phyloP scores from a whole-genome alignment of 345 rosid genomes.

The Rubroshorea leprosula region DNA sequence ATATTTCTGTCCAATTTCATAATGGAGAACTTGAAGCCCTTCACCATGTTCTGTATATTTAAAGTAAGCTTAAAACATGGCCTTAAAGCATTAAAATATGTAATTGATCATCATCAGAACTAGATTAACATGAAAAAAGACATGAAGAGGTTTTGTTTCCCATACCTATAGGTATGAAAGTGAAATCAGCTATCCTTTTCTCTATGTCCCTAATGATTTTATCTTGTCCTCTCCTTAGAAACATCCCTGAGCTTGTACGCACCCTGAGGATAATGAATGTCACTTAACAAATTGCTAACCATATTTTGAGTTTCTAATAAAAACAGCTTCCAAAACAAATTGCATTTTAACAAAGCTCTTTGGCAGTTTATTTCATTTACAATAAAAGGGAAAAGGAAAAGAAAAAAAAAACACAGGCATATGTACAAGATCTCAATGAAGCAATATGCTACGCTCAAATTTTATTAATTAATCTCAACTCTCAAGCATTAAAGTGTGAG shows the following conservation, averaged over 20 bases:
- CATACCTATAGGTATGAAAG: conserved; percentile 78
- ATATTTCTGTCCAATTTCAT: conserved; percentile 84
- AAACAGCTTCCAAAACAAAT: conserved; percentile 4
- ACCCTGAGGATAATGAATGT: conserved; percentile 44
- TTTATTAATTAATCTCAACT: background rate
- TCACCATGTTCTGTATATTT: conserved; percentile 76
- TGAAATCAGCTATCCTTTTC: conserved; percentile 84
- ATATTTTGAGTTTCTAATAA: background rate
- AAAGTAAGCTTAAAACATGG: conserved; percentile 6
- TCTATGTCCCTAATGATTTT: conserved; percentile 55
- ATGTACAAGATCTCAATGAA: too few species aligned
- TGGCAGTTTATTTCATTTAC: background rate
- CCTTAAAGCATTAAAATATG: background rate
- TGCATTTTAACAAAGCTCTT: background rate
- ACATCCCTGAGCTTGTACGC: conserved; percentile 92
- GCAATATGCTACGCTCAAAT: background rate
- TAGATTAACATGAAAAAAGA: background rate
- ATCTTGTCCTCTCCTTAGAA: conserved; percentile 69
- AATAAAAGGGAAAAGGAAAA: background rate
- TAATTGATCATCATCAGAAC: background rate
- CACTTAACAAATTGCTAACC: conserved; percentile 13
- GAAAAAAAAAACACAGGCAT: too few species aligned
- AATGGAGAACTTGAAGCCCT: conserved; percentile 84
- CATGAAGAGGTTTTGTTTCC: background rate
- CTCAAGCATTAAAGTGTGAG: background rate